Evolutionary conservation across 768 basidiomycete genomes (phyloP).

Genomic region (Boletus vinaceobasis): DNA sequence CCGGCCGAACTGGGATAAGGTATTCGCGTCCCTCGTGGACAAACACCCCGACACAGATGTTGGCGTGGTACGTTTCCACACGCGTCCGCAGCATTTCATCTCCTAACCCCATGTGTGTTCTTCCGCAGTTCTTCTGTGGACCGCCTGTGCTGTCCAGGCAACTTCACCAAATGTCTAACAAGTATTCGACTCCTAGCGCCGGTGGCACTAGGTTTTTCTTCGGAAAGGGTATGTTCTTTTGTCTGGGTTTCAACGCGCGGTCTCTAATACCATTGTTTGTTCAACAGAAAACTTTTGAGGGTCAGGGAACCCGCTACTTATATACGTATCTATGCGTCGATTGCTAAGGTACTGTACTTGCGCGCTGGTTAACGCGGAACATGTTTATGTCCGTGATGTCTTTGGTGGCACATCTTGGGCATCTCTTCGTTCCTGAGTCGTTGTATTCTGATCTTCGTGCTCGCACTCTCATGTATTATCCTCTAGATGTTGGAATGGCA

Average conservation of each 20-base stretch:
- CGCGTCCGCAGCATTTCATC: not conserved
- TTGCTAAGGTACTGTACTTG: not conserved
- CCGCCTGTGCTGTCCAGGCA: conserved; percentile 65
- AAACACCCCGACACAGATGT: conserved; percentile 88
- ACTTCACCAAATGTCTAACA: conserved; percentile 79
- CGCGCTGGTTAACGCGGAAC: conserved; percentile 3
- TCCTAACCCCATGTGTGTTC: not conserved
- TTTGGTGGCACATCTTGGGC: not conserved
- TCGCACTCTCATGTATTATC: not conserved
- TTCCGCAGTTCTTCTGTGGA: conserved; percentile 75
- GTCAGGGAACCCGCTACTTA: no score
- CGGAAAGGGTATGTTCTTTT: conserved; percentile 65
- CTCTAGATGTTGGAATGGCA: not conserved
- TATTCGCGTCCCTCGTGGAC: conserved; percentile 68
- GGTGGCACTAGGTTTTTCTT: conserved; percentile 85
- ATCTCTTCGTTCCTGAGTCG: not conserved
- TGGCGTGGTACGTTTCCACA: conserved; percentile 61
- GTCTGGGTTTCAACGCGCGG: not conserved
- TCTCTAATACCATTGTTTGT: conserved; percentile 4
- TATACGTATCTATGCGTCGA: not conserved
- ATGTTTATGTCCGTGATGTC: not conserved
- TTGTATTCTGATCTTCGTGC: not conserved
- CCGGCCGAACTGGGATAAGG: conserved; percentile 80
- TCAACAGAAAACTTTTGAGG: conserved; percentile 23
- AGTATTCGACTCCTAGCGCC: conserved; percentile 71